Evolutionary conservation across 331 rosid genomes (phyloP).

Genomic region (Rhamnella rubrinervis): DNA sequence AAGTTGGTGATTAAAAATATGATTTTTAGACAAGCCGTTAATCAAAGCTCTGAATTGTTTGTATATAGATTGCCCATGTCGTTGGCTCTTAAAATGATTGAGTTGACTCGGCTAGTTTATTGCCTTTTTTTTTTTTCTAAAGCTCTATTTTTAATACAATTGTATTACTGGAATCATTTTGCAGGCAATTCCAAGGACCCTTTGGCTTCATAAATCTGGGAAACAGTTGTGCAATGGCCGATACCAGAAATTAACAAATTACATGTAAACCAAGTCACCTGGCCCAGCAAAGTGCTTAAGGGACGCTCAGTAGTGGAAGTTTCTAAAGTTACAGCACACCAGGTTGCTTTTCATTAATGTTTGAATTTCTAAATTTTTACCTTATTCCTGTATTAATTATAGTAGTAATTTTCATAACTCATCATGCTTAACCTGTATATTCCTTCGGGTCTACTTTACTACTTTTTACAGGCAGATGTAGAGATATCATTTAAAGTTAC

Average conservation of each 20-base stretch:
- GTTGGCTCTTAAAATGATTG: too few relatives aligned
- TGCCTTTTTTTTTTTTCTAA: neutral
- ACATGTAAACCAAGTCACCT: slow-evolving; percentile 42
- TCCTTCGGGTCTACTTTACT: neutral
- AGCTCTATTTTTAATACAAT: neutral
- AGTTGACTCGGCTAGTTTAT: too few relatives aligned
- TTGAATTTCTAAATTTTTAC: neutral
- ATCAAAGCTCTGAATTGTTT: too few relatives aligned
- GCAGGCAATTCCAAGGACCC: slow-evolving; percentile 70
- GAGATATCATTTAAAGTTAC: slow-evolving; percentile 50
- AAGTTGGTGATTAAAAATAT: too few relatives aligned
- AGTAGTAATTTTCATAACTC: neutral
- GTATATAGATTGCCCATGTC: too few relatives aligned
- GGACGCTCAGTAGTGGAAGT: slow-evolving; percentile 48
- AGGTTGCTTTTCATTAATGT: slow-evolving; percentile 32
- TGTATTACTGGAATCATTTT: slow-evolving; percentile 25
- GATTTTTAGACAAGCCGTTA: too few relatives aligned
- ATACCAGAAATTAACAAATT: slow-evolving; percentile 55
- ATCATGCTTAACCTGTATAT: neutral
- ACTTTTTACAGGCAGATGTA: slow-evolving; percentile 56
- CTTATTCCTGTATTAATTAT: neutral
- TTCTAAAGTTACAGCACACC: slow-evolving; percentile 50
- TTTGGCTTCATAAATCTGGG: slow-evolving; percentile 67
- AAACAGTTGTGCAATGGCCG: slow-evolving; percentile 83
- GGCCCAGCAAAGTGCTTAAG: slow-evolving; percentile 39